phyloP scores from a whole-genome alignment of 2,329 filamentous ascomycete species.

The Ustilaginoidea virens region DNA sequence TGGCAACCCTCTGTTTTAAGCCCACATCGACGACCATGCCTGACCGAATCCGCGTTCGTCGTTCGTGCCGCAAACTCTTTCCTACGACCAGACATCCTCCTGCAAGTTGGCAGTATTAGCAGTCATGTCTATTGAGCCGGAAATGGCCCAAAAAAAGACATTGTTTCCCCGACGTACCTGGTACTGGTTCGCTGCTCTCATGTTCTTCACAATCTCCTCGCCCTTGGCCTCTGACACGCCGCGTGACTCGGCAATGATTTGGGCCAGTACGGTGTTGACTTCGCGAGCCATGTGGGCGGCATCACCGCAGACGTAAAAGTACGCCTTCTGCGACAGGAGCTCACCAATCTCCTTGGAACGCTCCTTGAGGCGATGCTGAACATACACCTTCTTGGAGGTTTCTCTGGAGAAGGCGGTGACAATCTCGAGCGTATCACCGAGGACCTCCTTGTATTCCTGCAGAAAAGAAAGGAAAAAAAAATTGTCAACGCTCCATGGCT shows the following conservation, averaged over 20 bases:
- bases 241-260: constrained; percentile 76
- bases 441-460: constrained; percentile 65
- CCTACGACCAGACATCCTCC: constrained; percentile 59
- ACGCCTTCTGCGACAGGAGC: constrained; percentile 71
- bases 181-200: constrained; percentile 90
- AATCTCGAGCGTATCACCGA: constrained; percentile 82
- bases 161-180: constrained; percentile 46
- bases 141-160: too few species aligned
- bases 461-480: too few species aligned
- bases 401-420: constrained; percentile 95
- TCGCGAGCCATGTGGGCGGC: constrained; percentile 94
- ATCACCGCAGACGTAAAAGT: constrained; percentile 97
- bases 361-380: constrained; percentile 84
- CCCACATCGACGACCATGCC: neutral
- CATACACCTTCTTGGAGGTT: constrained; percentile 77
- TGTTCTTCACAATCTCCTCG: constrained; percentile 92
- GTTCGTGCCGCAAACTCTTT: too few species aligned
- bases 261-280: constrained; percentile 71
- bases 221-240: constrained; percentile 73
- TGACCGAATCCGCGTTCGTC: too few species aligned
- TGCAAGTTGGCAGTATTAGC: constrained; percentile 17
- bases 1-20: too few species aligned
- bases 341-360: constrained; percentile 72
- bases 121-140: too few species aligned
- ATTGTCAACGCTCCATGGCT: too few species aligned